Percentiles rank a stretch among this genome's conserved stretches.
Evolutionary conservation across 1,284 basidiomycete genomes (phyloP).

Genomic region (Volvariella volvacea): DNA sequence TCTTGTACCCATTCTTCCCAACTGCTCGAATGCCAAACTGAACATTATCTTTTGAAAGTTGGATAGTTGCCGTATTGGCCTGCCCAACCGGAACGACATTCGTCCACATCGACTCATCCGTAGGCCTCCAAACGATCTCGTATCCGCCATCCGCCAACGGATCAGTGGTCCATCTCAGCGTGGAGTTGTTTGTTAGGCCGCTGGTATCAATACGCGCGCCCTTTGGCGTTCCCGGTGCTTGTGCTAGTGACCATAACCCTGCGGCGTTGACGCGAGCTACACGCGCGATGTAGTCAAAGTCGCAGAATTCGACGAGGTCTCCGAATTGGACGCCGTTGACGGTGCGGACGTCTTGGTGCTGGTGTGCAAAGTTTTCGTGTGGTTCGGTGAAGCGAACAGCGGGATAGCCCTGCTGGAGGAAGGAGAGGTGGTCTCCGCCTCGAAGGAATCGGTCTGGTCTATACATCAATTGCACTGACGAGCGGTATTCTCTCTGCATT

Average conservation of each 20-base stretch:
- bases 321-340: slow-evolving; percentile 45
- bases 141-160: slow-evolving; percentile 33
- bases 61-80: slow-evolving; percentile 31
- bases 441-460: slow-evolving; percentile 45
- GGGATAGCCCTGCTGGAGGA: slow-evolving; percentile 40
- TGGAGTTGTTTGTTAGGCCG: slow-evolving; percentile 46
- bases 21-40: slow-evolving; percentile 44
- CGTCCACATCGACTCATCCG: slow-evolving; percentile 40
- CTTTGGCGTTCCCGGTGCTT: slow-evolving; percentile 45
- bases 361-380: slow-evolving; percentile 48
- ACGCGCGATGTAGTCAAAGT: slow-evolving; percentile 42
- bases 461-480: slow-evolving; percentile 38
- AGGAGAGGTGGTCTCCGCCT: slow-evolving; percentile 47
- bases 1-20: slow-evolving; percentile 43
- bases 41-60: slow-evolving; percentile 45
- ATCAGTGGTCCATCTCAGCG: slow-evolving; percentile 37
- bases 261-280: slow-evolving; percentile 48
- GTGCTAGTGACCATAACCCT: slow-evolving; percentile 44
- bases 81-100: slow-evolving; percentile 41
- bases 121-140: slow-evolving; percentile 46
- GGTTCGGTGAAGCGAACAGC: slow-evolving; percentile 51
- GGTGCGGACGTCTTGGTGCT: slow-evolving; percentile 48
- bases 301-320: slow-evolving; percentile 44
- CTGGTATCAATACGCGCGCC: slow-evolving; percentile 37
- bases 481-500: background rate